A percentile compares a stretch with the other conserved stretches of the same genome.
These are phyloP conservation scores for Didymella pomorum DNA, from an alignment of 2,329 filamentous ascomycete genomes.

Conservation along the genomic window DNA sequence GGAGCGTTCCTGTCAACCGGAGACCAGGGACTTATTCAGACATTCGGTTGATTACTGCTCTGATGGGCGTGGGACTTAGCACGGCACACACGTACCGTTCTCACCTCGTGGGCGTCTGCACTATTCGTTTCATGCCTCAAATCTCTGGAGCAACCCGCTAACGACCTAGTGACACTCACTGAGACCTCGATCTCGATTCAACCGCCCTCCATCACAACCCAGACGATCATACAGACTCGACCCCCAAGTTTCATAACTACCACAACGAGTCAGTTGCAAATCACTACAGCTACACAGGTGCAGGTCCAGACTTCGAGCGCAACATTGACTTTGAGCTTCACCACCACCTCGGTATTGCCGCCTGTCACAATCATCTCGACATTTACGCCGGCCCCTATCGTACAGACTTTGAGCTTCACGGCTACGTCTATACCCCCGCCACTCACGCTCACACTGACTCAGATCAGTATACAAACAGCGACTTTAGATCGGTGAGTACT, in stretches of 20 bases:
- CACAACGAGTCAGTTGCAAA: slow-evolving; percentile 1
- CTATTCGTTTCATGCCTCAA: neutral
- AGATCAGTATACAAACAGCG: neutral
- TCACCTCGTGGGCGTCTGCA: neutral
- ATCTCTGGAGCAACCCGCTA: neutral
- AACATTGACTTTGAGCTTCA: neutral
- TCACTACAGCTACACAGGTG: neutral
- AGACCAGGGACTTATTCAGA: too few species aligned
- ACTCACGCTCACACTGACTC: neutral
- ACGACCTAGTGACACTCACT: neutral
- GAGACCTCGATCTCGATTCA: neutral
- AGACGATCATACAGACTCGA: neutral
- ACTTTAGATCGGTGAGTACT: neutral
- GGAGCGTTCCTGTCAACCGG: too few species aligned
- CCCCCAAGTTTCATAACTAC: slow-evolving; percentile 6
- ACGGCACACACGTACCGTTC: neutral
- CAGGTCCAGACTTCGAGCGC: neutral
- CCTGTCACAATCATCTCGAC: neutral
- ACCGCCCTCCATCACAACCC: neutral
- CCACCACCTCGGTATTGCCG: neutral
- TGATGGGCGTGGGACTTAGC: too few species aligned
- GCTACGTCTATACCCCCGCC: neutral
- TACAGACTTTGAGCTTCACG: neutral
- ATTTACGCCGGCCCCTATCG: neutral
- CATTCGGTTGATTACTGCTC: too few species aligned